Base-by-base conservation (phyloP, 1,284 basidiomycete species). In the Ustilago lituana region DNA sequence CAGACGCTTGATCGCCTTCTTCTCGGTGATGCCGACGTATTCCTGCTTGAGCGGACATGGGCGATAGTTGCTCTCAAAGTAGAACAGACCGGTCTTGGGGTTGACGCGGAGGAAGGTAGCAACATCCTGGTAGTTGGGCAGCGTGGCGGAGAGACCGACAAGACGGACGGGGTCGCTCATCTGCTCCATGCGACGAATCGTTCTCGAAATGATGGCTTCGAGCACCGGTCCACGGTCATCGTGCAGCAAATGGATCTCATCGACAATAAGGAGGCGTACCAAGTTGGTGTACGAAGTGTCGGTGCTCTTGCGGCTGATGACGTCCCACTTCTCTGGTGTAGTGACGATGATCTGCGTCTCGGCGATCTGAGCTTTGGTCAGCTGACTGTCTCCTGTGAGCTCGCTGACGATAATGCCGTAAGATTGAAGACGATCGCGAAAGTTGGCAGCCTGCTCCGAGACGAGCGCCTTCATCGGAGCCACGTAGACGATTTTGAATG, bases 341-440 rank as follows among this genome's bases (percentile, higher is more conserved):
- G 95, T 98, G 69, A 98, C 94, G 82, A 99, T 98, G 79, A 99
- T 93, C 82, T 98, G 95, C 0, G 96, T 98, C 82, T 96, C 93
- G 4, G 93, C 85, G 62, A 98, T 98, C 83, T 98, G 95, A 69
- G 93, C 90, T 84, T 98, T 99, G 60, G 95, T 98, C 87, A 98
- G 90, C 86, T 98, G 95, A 36, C 91, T 89, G 83, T 99, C 96
- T 38, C 96, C 96, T 0, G 96, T 99, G 51, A 99, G 86, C 82
- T 99, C 95, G 36, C 92, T 93, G 54, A 98, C 91, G 70, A 89
- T 90, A 84, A 98, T 87, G 45, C 91, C 92, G 78, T 89, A 95
- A 1, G 87, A 86, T 10, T 87, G 86, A 35, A 98, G 88, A 5
- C 96, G 90, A 83, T 97, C 68, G 48, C 80, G 78, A 62, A 81